These are phyloP conservation scores for Lithospermum erythrorhizon DNA, from an alignment of 257 asterid species.

Conservation along the genomic window DNA sequence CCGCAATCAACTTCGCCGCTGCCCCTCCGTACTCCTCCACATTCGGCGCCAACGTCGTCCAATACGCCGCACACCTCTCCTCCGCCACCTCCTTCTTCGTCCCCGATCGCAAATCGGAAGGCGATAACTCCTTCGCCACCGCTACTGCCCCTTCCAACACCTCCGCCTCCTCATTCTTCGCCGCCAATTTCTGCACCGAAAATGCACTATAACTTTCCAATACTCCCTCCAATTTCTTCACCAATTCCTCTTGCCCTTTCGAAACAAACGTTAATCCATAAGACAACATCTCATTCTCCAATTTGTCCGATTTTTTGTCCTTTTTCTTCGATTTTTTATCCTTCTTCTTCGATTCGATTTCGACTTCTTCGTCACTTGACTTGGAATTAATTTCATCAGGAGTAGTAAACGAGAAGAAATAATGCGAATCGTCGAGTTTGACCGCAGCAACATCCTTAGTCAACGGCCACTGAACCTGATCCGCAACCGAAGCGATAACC, in stretches of 20 bases:
- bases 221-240: constrained; percentile 49
- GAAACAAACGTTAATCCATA: constrained; percentile 73
- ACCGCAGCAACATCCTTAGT: constrained; percentile 77
- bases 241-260: constrained; percentile 54
- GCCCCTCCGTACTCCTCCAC: constrained; percentile 91
- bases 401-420: constrained; percentile 64
- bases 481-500: constrained; percentile 51
- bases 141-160: constrained; percentile 13
- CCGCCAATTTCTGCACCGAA: constrained; percentile 59
- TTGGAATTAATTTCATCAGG: constrained; percentile 25
- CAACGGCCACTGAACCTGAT: constrained; percentile 73
- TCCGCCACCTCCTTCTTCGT: constrained; percentile 6
- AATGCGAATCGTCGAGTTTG: constrained; percentile 69
- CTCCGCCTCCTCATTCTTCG: constrained; percentile 25
- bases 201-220: constrained; percentile 50
- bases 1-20: constrained; percentile 72
- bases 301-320: constrained; percentile 2
- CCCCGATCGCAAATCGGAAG: constrained; percentile 42
- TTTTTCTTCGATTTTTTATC: constrained; percentile 10
- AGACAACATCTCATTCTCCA: constrained; percentile 29
- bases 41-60: constrained; percentile 95
- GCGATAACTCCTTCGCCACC: constrained; percentile 28
- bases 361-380: constrained; percentile 38
- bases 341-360: constrained; percentile 12
- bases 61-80: constrained; percentile 80